phyloP scores from a whole-genome alignment of 345 rosid genomes.

The Luvunga scandens region DNA sequence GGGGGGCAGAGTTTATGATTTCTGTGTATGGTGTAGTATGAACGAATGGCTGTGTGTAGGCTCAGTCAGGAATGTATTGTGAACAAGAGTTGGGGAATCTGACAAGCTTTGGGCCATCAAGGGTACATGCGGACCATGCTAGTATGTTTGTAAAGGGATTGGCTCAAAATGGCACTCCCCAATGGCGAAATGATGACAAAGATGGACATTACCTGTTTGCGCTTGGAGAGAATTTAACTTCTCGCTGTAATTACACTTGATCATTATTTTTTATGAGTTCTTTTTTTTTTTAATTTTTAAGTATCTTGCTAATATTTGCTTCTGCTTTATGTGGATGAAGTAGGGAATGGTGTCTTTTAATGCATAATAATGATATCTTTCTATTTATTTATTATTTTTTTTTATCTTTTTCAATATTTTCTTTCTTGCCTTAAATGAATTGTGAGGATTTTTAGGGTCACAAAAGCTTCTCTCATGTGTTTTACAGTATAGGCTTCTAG shows the following conservation, averaged over 20 bases:
- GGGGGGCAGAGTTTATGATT: slow-evolving; percentile 25
- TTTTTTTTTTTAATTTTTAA: slow-evolving; percentile 9
- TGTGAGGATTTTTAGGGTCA: not conserved
- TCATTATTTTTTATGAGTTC: slow-evolving; percentile 32
- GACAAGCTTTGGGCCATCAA: slow-evolving; percentile 54
- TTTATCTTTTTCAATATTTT: not conserved
- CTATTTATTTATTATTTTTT: not conserved
- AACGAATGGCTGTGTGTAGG: slow-evolving; percentile 65
- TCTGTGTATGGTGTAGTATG: slow-evolving; percentile 38
- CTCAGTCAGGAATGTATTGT: slow-evolving; percentile 55
- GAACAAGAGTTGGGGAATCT: slow-evolving; percentile 65
- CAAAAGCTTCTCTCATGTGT: not conserved
- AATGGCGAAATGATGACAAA: slow-evolving; percentile 71
- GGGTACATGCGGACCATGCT: slow-evolving; percentile 44
- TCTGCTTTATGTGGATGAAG: slow-evolving; percentile 7
- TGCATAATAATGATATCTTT: not conserved
- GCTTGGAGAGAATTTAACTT: slow-evolving; percentile 66
- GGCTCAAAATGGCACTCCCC: slow-evolving; percentile 60
- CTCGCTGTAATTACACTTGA: slow-evolving; percentile 67
- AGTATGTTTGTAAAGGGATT: slow-evolving; percentile 52
- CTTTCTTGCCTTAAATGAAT: not conserved
- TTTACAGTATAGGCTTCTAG: no score
- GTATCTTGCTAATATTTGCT: slow-evolving; percentile 10
- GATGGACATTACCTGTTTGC: slow-evolving; percentile 76
- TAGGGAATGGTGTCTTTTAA: not conserved